These are phyloP conservation scores for Eremothecium coryli DNA, from an alignment of 1,139 yeast genomes.

Conservation along the genomic window DNA sequence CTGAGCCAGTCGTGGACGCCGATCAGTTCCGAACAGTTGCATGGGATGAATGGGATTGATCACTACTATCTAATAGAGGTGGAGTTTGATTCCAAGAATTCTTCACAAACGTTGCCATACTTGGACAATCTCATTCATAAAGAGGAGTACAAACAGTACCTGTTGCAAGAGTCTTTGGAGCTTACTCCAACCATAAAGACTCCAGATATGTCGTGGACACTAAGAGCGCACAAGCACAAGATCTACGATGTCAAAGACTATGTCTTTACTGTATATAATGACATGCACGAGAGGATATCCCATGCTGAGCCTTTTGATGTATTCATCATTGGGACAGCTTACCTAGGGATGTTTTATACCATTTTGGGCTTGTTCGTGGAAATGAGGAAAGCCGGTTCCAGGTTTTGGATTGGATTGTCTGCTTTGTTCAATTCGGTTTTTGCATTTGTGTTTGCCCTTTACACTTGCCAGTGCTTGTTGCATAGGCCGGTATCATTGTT, in stretches of 20 bases:
- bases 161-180: conserved; percentile 19
- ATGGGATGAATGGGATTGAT: conserved; percentile 8
- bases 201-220: conserved; percentile 48
- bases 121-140: conserved; percentile 20
- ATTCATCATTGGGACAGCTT: conserved; percentile 70
- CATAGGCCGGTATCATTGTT: conserved; percentile 56
- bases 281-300: conserved; percentile 45
- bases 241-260: conserved; percentile 60
- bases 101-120: conserved; percentile 15
- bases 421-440: conserved; percentile 73
- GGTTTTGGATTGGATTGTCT: conserved; percentile 81
- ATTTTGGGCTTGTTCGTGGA: conserved; percentile 68
- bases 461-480: conserved; percentile 46
- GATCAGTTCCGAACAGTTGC: conserved; percentile 16
- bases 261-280: conserved; percentile 38
- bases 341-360: conserved; percentile 84
- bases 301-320: conserved; percentile 88
- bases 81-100: conserved; percentile 18
- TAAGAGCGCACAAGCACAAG: conserved; percentile 53
- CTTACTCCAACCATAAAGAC: conserved; percentile 27
- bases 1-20: conserved; percentile 18
- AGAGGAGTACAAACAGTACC: conserved; percentile 17
- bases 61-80: conserved; percentile 26
- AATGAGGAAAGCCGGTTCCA: conserved; percentile 75
- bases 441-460: conserved; percentile 78